Base-by-base conservation (phyloP, 73 alveolate species). In the Symbiodinium pilosum region DNA sequence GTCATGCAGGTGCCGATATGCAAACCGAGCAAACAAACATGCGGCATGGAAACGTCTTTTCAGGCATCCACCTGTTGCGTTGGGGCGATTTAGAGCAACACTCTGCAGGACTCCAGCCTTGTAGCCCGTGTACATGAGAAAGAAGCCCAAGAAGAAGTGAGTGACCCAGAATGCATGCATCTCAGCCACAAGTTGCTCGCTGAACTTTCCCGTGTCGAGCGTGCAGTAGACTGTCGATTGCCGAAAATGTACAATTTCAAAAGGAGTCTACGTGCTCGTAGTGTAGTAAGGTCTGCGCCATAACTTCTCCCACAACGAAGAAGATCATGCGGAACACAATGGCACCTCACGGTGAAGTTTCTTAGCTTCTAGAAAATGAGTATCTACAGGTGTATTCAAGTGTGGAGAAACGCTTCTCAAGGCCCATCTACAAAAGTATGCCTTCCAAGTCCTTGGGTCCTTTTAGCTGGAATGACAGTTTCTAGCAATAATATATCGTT, bases 151-250 rank as follows among this genome's bases (percentile, higher is more conserved):
- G 88, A 91, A 40, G 96, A 91, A 91, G 87, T 91, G 96, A 1
- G 96, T 91, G 39, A 83, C 96, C 96, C 96, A 91, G 42, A 91
- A 91, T 40, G 96, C 96, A 20, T 91, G 96, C 96, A 91, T 91
- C 96, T 91, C 85, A 73, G 85, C 11, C 38, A 30, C 77, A 64
- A 47, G 14, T 14, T 9, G 59, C 6, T 47, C 59, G 59, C 59
- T 47, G 59, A 47, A 47, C 59, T 47, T 9, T 47, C 14, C 59
- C 6, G 59, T 47, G 21, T 47, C 21, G 14, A 14, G 59, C 14
- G 59, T 6, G 59, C 59, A 47, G 59, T 14, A 47, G 21, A 47
- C 14, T 6, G 59, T 9, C 14, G 59, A 6, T 6, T 47, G 59
- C 6, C 14, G 59, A 6, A 6, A 6, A 47, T 47, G 59, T 47